Conservation (phyloP, 2,329 filamentous ascomycete genomes). For the Beauveria brongniartii region DNA sequence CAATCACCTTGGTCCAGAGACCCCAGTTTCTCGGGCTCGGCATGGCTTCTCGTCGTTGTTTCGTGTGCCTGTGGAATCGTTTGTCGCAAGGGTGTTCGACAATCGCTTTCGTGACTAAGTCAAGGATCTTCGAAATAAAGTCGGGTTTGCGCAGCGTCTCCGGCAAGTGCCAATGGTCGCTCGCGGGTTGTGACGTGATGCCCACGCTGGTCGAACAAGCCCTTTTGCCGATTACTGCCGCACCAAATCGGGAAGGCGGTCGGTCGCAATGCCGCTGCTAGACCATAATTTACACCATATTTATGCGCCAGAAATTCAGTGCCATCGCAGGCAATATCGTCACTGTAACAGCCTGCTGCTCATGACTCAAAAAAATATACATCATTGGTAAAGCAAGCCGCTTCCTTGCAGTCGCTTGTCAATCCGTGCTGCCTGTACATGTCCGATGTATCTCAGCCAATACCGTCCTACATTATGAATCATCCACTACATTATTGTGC, state of each 20-base stretch:
- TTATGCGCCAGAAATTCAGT: neutral
- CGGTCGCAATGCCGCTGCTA: neutral
- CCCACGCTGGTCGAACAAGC: neutral
- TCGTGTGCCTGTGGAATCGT: neutral
- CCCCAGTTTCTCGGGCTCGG: conserved; percentile 40
- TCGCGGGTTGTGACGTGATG: conserved; percentile 1
- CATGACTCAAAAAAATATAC: neutral
- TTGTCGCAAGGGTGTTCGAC: neutral
- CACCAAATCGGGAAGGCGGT: conserved; percentile 6
- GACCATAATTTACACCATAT: neutral
- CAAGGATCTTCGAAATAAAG: neutral
- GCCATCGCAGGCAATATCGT: too few relatives aligned
- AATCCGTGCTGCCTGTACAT: neutral
- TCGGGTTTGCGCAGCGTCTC: too few relatives aligned
- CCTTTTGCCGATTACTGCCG: neutral
- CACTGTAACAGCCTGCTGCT: neutral
- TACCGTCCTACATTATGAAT: neutral
- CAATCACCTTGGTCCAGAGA: conserved; percentile 61
- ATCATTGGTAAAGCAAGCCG: conserved; percentile 2
- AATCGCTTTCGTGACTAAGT: neutral
- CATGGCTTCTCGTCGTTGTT: conserved; percentile 32
- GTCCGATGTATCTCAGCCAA: neutral
- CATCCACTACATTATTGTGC: conserved; percentile 63
- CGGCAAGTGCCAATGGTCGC: neutral
- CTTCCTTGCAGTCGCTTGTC: neutral